These are phyloP conservation scores for Phyllosticta ampelicida DNA, from an alignment of 2,329 filamentous ascomycete genomes.

Conservation along the genomic window DNA sequence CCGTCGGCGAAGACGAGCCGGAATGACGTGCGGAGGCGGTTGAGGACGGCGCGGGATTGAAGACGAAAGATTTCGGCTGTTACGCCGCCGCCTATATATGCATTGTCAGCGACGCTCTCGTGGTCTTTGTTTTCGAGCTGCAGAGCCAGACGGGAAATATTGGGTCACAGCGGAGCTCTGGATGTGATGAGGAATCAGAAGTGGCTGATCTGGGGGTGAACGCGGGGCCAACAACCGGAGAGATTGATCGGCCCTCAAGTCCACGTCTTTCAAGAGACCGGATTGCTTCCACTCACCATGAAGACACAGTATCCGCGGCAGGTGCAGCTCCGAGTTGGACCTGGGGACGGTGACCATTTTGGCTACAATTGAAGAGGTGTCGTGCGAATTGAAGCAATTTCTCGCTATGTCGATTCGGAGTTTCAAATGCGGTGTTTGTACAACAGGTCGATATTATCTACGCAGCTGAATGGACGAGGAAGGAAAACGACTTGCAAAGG, in stretches of 20 bases:
- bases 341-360: slow-evolving; percentile 13
- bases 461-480: not conserved
- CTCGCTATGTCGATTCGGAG: not conserved
- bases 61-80: slow-evolving; percentile 58
- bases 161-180: not conserved
- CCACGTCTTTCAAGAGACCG: not conserved
- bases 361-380: not conserved
- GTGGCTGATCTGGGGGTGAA: not conserved
- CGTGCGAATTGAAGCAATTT: not conserved
- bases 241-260: not conserved
- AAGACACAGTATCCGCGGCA: slow-evolving; percentile 66
- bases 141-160: not conserved
- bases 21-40: slow-evolving; percentile 46
- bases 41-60: slow-evolving; percentile 51
- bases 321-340: slow-evolving; percentile 24
- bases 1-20: slow-evolving; percentile 63
- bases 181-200: not conserved
- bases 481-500: not conserved
- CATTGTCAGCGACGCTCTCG: not conserved
- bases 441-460: not conserved
- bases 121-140: not conserved
- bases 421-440: not conserved
- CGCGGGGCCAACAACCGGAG: not conserved
- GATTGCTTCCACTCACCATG: slow-evolving; percentile 38
- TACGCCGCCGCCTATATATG: slow-evolving; percentile 48